phyloP scores from a whole-genome alignment of 768 basidiomycete species.

The Mrakia hoshinonis region DNA sequence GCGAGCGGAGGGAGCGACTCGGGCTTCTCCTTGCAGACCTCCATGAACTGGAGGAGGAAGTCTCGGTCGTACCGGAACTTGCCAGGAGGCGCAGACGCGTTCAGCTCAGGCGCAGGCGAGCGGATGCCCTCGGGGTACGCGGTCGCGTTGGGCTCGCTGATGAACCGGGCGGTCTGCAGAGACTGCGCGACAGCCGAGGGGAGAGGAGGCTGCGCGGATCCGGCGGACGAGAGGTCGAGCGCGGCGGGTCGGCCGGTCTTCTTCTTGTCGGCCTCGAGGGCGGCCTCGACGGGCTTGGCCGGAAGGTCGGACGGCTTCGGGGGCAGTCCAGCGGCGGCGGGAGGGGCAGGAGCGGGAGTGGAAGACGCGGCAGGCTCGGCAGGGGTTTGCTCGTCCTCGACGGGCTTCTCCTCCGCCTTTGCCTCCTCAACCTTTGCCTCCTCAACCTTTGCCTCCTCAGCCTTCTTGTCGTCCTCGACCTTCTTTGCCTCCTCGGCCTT shows the following conservation, averaged over 20 bases:
- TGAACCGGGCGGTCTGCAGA: conserved; percentile 69
- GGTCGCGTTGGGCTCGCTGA: conserved; percentile 68
- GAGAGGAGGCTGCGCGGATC: not conserved
- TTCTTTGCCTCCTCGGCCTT: conserved; percentile 40
- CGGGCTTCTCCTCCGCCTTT: conserved; percentile 37
- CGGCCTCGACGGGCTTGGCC: conserved; percentile 27
- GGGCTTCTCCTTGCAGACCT: conserved; percentile 88
- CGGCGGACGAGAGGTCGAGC: conserved; percentile 2
- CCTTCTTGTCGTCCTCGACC: conserved; percentile 7
- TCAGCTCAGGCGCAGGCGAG: conserved; percentile 77
- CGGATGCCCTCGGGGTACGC: conserved; percentile 73
- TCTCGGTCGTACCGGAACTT: conserved; percentile 97
- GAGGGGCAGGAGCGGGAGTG: conserved; percentile 34
- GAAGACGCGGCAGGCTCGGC: conserved; percentile 28
- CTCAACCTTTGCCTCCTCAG: conserved; percentile 30
- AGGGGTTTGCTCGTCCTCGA: conserved; percentile 40
- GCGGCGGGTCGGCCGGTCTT: not conserved
- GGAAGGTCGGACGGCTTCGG: conserved; percentile 31
- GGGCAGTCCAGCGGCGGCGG: conserved; percentile 32
- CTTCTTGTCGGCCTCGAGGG: conserved; percentile 16
- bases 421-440: conserved; percentile 29
- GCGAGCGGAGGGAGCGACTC: conserved; percentile 80
- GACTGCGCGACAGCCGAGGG: conserved; percentile 35
- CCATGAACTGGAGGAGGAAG: conserved; percentile 95
- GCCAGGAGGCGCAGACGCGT: conserved; percentile 69